Conservation (phyloP, 2,329 filamentous ascomycete genomes). For the Alternaria ethzedia region DNA sequence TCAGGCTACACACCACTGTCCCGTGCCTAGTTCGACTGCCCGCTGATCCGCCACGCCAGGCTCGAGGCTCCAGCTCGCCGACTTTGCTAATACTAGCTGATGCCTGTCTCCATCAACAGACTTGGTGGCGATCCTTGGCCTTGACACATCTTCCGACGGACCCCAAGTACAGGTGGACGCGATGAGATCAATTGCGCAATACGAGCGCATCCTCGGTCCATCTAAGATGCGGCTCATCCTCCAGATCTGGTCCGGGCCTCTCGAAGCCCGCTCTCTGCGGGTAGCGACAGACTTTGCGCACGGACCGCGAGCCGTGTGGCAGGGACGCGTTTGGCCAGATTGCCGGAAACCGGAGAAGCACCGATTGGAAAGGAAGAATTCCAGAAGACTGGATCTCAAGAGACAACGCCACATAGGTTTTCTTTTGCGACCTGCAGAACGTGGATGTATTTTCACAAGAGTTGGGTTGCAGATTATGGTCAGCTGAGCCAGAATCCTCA, state of each 20-base stretch:
- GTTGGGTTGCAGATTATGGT: background rate
- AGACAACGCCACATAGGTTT: background rate
- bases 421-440: background rate
- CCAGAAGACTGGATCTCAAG: background rate
- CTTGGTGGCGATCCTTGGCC: background rate
- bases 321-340: background rate
- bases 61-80: background rate
- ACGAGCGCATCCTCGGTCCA: background rate
- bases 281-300: background rate
- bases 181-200: background rate
- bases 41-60: background rate
- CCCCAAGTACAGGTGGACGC: background rate
- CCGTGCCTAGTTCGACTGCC: background rate
- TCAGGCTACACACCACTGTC: background rate
- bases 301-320: background rate
- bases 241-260: background rate
- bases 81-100: background rate
- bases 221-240: background rate
- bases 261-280: background rate
- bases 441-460: background rate
- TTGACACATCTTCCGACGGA: background rate
- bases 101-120: background rate
- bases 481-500: background rate
- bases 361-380: slow-evolving; percentile 5
- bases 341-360: background rate